These are phyloP conservation scores for Erigeron canadensis DNA, from an alignment of 129 eudicot genomes.

Conservation along the genomic window DNA sequence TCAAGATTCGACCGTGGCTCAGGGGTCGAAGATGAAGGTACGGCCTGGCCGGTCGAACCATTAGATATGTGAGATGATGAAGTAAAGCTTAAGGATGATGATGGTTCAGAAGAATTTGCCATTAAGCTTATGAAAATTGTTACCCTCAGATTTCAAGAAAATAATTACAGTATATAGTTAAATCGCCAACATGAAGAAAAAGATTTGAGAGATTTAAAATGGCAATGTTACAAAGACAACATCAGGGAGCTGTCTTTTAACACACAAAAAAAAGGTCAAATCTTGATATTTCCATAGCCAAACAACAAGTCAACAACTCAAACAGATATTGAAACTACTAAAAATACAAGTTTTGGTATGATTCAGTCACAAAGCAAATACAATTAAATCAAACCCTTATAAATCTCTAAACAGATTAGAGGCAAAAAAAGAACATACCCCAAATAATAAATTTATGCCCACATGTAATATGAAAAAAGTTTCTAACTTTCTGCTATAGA, in stretches of 20 bases:
- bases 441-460: background rate
- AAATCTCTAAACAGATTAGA: background rate
- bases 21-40: constrained; percentile 28
- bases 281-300: constrained; percentile 12
- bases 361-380: constrained; percentile 14
- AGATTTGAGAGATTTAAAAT: background rate
- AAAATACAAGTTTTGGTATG: background rate
- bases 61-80: constrained; percentile 60
- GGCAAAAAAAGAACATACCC: constrained; percentile 12
- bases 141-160: too few species aligned
- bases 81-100: constrained; percentile 60
- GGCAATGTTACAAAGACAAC: background rate
- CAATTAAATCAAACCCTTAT: constrained; percentile 18
- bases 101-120: constrained; percentile 48
- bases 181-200: background rate
- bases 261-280: constrained; percentile 11
- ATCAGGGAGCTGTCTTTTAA: constrained; percentile 20
- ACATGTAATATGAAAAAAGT: constrained; percentile 4
- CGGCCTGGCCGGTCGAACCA: constrained; percentile 35
- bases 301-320: constrained; percentile 6
- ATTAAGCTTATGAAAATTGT: background rate
- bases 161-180: background rate
- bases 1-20: constrained; percentile 48
- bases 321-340: background rate
- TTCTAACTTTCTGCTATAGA: background rate